phyloP scores from a whole-genome alignment of 352 stramenopile genomes.

The Blastocystis hominis region DNA sequence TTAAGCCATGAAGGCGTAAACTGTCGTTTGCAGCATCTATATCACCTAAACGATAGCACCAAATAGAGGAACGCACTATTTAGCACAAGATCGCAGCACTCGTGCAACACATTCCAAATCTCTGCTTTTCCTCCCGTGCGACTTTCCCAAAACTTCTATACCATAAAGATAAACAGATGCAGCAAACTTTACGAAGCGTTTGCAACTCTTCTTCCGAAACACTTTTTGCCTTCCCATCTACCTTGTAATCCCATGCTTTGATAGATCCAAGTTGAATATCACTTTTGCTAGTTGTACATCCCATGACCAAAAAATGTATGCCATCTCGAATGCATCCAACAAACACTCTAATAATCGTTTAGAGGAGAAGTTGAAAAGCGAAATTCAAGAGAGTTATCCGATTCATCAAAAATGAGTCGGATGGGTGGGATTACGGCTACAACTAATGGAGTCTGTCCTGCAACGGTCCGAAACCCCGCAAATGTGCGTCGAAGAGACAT shows the following conservation, averaged over 20 bases:
- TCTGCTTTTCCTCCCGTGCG: background rate
- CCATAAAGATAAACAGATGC: background rate
- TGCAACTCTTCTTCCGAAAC: background rate
- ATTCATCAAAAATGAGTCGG: conserved; percentile 9
- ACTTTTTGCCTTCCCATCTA: background rate
- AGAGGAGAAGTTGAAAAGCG: conserved; percentile 18
- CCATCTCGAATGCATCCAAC: background rate
- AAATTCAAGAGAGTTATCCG: background rate
- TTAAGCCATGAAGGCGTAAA: background rate
- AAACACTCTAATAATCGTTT: background rate
- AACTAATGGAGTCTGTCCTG: conserved; percentile 10
- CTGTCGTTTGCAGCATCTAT: background rate
- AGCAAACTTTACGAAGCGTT: background rate
- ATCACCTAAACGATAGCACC: background rate
- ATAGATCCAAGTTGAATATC: background rate
- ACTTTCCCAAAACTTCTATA: conserved; percentile 15
- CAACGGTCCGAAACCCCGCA: background rate
- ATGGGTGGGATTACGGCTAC: background rate
- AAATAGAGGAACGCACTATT: background rate
- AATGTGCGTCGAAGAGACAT: conserved; percentile 11
- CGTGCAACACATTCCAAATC: background rate
- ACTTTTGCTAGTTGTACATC: background rate
- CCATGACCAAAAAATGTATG: background rate
- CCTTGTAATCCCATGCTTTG: conserved; percentile 4
- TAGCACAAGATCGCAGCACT: background rate